Base-by-base conservation (phyloP, 495 filamentous ascomycete species). In the Talaromyces thailandensis region DNA sequence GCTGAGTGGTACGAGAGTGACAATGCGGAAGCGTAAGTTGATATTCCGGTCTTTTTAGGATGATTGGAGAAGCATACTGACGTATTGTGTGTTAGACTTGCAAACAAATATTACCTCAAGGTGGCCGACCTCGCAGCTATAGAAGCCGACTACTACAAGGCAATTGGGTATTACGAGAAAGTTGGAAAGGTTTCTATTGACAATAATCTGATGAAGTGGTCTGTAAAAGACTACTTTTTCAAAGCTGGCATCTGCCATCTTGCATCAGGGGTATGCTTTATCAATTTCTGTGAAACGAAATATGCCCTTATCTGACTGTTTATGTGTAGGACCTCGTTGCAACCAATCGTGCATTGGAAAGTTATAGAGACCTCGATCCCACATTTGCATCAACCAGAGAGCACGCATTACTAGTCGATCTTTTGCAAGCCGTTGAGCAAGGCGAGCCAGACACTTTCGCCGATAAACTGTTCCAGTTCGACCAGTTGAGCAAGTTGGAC, bases 81-180 rank as follows among this genome's bases (percentile, higher is more conserved):
- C 7, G 4, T 18, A 21, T 31, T 8, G 6, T 6, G 50, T 25
- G 66, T 8, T 69, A 89, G 88, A 56, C 81, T 93, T 18, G 92
- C 93, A 29, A 97, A 95, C 77, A 96, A 96, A 76, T 82, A 91
- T 60, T 92, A 80, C 74, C 81, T 96, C 62, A 96, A 96, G 76
- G 86, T 88, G 6, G 94, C 90, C 48, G 94, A 98, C 65, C 76
- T 96, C 53, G 82, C 89, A 8, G 93, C 91, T 14, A 73, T 95
- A 12, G 88, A 90, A 61, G 80, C 74, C 53, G 88, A 95, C 68
- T 97, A 93, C 75, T 83, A 84, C 77, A 89, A 86, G 72, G 84
- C 91, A 43, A 89, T 92, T 67, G 82, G 88, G 63, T 76, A 85
- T 68, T 97, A 86, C 73, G 93, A 96, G 71, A 84, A 85, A 66